Conservation (phyloP, 345 rosid species). For the Arabidopsis suecica region DNA sequence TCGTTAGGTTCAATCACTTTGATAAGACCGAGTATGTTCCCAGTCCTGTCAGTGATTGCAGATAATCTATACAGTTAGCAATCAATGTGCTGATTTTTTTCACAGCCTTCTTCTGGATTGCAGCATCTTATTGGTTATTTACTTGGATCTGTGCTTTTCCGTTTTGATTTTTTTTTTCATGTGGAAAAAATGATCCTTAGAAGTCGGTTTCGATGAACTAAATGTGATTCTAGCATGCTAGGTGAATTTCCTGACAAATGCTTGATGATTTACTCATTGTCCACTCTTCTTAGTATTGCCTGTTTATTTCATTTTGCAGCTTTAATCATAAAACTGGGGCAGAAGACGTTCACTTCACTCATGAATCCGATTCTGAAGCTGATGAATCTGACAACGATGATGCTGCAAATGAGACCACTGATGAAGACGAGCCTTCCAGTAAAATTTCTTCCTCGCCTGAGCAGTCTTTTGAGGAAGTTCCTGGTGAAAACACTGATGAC, state of each 20-base stretch:
- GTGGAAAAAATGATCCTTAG: not conserved
- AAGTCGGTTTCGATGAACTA: constrained; percentile 1
- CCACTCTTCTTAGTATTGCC: constrained; percentile 16
- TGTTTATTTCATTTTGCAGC: constrained; percentile 46
- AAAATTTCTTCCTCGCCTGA: constrained; percentile 36
- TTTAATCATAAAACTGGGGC: constrained; percentile 94
- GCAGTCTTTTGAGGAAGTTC: constrained; percentile 18
- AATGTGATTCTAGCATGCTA: not conserved
- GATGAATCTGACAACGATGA: constrained; percentile 31
- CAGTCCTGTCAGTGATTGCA: not conserved
- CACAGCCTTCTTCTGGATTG: constrained; percentile 2
- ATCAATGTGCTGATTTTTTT: constrained; percentile 8
- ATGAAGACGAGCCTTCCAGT: constrained; percentile 44
- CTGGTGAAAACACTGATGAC: constrained; percentile 34
- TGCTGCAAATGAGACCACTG: constrained; percentile 30
- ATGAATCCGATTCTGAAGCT: constrained; percentile 53
- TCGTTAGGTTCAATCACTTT: not conserved
- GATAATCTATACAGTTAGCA: not conserved
- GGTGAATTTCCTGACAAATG: not conserved
- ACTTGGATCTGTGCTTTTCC: not conserved
- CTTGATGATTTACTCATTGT: not conserved
- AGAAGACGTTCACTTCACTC: constrained; percentile 83
- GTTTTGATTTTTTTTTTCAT: constrained; percentile 1
- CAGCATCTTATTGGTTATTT: not conserved
- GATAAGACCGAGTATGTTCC: not conserved